A percentile compares a stretch with the other conserved stretches of the same genome.
Evolutionary conservation across 2,329 filamentous ascomycete genomes (phyloP).

Genomic region (Calonectria pteridis): DNA sequence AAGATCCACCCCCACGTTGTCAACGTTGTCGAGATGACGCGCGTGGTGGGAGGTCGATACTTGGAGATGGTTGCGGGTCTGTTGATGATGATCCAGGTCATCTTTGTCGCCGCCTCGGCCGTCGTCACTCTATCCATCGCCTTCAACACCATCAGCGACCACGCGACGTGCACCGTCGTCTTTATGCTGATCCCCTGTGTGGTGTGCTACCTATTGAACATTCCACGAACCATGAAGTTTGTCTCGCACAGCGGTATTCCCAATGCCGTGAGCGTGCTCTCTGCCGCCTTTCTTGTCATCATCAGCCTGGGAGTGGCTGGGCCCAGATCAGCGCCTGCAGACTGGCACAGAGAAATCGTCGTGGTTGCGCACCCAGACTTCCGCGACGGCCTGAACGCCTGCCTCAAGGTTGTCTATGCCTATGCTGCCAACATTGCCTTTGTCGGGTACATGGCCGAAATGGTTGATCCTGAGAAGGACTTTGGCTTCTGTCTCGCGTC

Average conservation of each 20-base stretch:
- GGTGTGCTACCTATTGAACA: conserved; percentile 32
- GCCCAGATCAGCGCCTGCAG: conserved; percentile 31
- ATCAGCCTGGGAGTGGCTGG: conserved; percentile 37
- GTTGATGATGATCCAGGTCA: conserved; percentile 40
- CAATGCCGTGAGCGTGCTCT: conserved; percentile 38
- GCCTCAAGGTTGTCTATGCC: conserved; percentile 41
- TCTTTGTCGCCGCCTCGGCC: conserved; percentile 39
- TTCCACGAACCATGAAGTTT: conserved; percentile 42
- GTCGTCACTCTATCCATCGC: conserved; percentile 37
- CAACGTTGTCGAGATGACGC: conserved; percentile 77
- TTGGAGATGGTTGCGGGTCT: conserved; percentile 36
- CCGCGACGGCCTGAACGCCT: conserved; percentile 39
- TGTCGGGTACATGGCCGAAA: conserved; percentile 45
- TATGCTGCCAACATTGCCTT: conserved; percentile 45
- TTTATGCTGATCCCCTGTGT: conserved; percentile 37
- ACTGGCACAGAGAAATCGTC: conserved; percentile 37
- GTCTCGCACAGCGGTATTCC: conserved; percentile 39
- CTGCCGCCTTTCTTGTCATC: conserved; percentile 34
- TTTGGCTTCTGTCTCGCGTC: conserved; percentile 39
- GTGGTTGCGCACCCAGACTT: conserved; percentile 40
- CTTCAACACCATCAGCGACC: conserved; percentile 37
- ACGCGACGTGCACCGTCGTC: conserved; percentile 36
- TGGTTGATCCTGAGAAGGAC: conserved; percentile 37
- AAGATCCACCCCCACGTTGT: conserved; percentile 75
- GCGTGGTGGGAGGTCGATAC: conserved; percentile 56